phyloP scores from a whole-genome alignment of 257 asterid genomes.

The Jacaranda copaia region DNA sequence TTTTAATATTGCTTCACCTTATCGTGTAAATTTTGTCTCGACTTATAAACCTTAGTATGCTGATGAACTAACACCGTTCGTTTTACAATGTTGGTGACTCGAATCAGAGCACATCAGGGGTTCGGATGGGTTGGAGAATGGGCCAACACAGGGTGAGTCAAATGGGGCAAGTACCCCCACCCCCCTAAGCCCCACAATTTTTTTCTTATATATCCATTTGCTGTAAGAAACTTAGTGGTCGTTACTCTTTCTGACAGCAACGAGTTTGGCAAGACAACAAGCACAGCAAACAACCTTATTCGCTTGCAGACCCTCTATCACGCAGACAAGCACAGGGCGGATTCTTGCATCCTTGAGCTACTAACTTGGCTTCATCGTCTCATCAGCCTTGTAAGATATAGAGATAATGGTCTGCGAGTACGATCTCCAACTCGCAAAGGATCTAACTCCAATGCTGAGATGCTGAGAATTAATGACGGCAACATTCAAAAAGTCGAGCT shows the following conservation, averaged over 20 bases:
- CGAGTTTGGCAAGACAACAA: conserved; percentile 59
- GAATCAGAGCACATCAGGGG: conserved; percentile 76
- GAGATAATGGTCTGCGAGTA: conserved; percentile 44
- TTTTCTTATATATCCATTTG: not conserved
- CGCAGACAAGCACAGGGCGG: conserved; percentile 63
- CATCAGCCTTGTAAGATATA: conserved; percentile 51
- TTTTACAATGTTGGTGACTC: conserved; percentile 18
- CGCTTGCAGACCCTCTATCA: conserved; percentile 72
- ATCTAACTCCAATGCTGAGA: conserved; percentile 17
- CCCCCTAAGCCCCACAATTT: not conserved
- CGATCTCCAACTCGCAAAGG: conserved; percentile 51
- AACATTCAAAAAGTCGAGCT: conserved; percentile 29
- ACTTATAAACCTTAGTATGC: not conserved
- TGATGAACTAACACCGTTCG: conserved; percentile 29
- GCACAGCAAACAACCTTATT: conserved; percentile 41
- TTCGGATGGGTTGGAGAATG: conserved; percentile 93
- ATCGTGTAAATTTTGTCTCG: not conserved
- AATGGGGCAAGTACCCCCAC: not conserved
- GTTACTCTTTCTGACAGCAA: conserved; percentile 43
- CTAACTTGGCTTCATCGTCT: conserved; percentile 68
- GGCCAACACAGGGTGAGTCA: conserved; percentile 75
- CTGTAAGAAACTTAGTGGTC: not conserved
- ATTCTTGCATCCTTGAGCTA: conserved; percentile 56
- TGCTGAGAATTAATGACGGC: not conserved
- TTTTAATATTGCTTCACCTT: not conserved